Conservation (phyloP, 148 eudicot species). For the Camellia granthamiana region DNA sequence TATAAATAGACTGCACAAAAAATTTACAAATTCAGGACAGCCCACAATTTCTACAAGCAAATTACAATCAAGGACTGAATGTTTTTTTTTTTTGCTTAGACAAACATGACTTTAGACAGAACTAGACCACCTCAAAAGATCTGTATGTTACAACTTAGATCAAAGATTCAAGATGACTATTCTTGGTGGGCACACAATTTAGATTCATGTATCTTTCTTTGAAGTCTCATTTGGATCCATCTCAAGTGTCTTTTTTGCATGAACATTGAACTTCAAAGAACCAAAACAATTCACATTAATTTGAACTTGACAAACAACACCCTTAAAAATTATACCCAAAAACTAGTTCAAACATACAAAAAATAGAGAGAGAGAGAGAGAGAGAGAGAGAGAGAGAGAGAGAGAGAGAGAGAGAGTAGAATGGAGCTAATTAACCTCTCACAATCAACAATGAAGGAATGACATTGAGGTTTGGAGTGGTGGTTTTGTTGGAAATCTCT, state of each 20-base stretch:
- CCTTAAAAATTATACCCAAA: not conserved
- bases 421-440: conserved; percentile 32
- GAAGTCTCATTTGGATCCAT: not conserved
- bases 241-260: too few species aligned
- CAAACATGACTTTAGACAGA: not conserved
- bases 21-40: not conserved
- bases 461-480: conserved; percentile 42
- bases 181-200: too few species aligned
- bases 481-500: conserved; percentile 18
- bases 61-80: too few species aligned
- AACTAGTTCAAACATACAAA: not conserved
- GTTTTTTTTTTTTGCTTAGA: not conserved
- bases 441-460: conserved; percentile 78
- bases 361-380: not conserved
- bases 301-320: not conserved
- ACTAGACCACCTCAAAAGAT: not conserved
- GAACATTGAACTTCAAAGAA: not conserved
- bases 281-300: conserved; percentile 3
- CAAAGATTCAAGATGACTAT: not conserved
- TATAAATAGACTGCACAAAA: not conserved
- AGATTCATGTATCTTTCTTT: too few species aligned
- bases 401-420: not conserved
- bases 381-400: conserved; percentile 11
- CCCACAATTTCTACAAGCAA: not conserved
- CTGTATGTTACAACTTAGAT: not conserved